phyloP scores from a whole-genome alignment of 805 yeast genomes.

The Kodamaea nitidulidarum region DNA sequence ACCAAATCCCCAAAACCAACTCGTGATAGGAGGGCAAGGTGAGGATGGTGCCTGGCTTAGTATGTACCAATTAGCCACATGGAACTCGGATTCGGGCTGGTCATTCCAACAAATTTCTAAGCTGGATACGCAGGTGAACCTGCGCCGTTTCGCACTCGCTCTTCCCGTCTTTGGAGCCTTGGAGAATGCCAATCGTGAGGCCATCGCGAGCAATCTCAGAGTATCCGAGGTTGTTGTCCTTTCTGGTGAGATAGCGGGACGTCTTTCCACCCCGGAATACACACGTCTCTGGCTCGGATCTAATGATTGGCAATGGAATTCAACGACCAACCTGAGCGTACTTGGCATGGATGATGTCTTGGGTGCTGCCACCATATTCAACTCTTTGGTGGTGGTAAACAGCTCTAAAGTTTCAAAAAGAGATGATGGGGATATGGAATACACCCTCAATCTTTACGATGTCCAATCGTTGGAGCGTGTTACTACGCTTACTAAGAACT shows the following conservation, averaged over 20 bases:
- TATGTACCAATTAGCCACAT: constrained; percentile 68
- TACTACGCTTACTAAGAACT: constrained; percentile 22
- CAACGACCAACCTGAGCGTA: constrained; percentile 11
- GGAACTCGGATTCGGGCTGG: constrained; percentile 69
- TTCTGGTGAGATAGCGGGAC: constrained; percentile 53
- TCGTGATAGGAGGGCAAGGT: constrained; percentile 66
- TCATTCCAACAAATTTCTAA: constrained; percentile 40
- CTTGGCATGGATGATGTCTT: constrained; percentile 25
- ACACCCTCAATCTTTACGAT: constrained; percentile 41
- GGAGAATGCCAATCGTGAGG: constrained; percentile 18
- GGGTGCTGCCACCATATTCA: constrained; percentile 53
- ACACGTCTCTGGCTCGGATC: constrained; percentile 34
- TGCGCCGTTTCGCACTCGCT: constrained; percentile 50
- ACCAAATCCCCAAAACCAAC: constrained; percentile 42
- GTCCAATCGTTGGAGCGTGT: constrained; percentile 32
- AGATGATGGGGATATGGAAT: constrained; percentile 17
- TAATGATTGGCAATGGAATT: constrained; percentile 39
- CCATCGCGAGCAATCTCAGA: constrained; percentile 29
- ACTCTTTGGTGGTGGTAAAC: constrained; percentile 45
- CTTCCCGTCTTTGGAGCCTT: constrained; percentile 49
- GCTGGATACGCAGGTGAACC: constrained; percentile 34
- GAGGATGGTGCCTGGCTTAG: constrained; percentile 59
- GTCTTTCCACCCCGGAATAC: constrained; percentile 40
- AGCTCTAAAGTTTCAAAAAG: constrained; percentile 17
- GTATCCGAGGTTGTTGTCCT: constrained; percentile 46